Evolutionary conservation across 768 basidiomycete genomes (phyloP), one percentile per base, ranked within the genome.

Genomic region (Amanita molliuscula): DNA sequence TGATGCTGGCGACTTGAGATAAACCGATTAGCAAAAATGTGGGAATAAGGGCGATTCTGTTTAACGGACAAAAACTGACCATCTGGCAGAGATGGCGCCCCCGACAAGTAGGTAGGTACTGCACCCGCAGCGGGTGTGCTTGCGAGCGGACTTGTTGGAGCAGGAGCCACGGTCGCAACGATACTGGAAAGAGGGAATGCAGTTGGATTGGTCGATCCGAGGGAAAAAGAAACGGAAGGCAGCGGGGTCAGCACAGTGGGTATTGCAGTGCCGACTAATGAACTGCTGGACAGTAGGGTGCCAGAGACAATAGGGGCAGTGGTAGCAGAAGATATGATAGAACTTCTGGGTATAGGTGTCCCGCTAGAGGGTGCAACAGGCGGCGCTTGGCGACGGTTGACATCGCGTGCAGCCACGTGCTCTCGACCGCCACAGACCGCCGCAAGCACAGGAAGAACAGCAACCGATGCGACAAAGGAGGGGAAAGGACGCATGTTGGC

Each of bases 71-170:
- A 50, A 53, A 48, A 64, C 65, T 44, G 42, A 79, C 81, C 61
- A 60, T 78, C 67, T 29, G 81, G 80, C 33, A 83, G 64, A n/a
- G 71, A 62, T 9, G 84, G 84, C 1, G 84, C 85, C 50, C 70
- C 67, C 2, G 75, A 62, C 26, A 86, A 58, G 48, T 62, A 70
- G 1, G 75, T 71, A 2, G 82, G 79, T 1, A 56, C 64, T 3
- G 77, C 53, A 4, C 82, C 83, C 3, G 79, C 66, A 3, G 73
- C 54, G 48, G 62, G 69, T 6, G 76, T 79, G 1, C 73, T 61
- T 3, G 67, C 63, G 4, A 84, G 62, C 2, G 78, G 62, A 23
- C 59, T 56, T 1, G 81, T 81, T 0, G 70, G 48, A 18, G 68
- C 67, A 38, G 67, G 67, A 23, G 71, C 34, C 8, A 73, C 72